Evolutionary conservation across 192 early-diverging fungal genomes (phyloP).

Genomic region (Coemansia umbellata): DNA sequence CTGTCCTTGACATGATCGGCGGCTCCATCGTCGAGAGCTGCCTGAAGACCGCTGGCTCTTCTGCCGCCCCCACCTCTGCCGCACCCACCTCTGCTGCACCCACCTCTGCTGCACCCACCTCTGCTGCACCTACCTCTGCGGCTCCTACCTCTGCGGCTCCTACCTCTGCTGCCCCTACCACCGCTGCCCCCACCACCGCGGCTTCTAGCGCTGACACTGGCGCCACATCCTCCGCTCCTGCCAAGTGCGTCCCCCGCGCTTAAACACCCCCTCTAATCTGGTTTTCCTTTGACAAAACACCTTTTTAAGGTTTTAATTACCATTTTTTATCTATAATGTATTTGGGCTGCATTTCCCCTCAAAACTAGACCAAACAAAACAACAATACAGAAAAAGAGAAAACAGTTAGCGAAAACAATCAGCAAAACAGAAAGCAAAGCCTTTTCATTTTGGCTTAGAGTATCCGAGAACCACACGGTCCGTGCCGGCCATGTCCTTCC

Average conservation of each 20-base stretch:
- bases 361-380: too few relatives aligned
- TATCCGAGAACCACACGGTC: conserved; percentile 64
- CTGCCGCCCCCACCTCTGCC: not conserved
- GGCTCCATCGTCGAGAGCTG: conserved; percentile 24
- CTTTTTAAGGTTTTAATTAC: not conserved
- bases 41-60: conserved; percentile 24
- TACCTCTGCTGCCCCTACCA: conserved; percentile 1
- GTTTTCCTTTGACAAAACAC: not conserved
- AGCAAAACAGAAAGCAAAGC: too few relatives aligned
- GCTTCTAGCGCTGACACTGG: not conserved
- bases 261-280: not conserved
- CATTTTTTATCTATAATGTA: not conserved
- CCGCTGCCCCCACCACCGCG: conserved; percentile 2
- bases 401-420: too few relatives aligned
- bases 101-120: not conserved
- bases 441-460: conserved; percentile 3
- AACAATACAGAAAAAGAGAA: too few relatives aligned
- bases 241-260: conserved; percentile 31
- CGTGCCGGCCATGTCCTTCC: conserved; percentile 74
- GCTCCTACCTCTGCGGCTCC: conserved; percentile 4
- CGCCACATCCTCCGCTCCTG: conserved; percentile 10
- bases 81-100: not conserved
- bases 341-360: too few relatives aligned
- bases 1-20: conserved; percentile 25
- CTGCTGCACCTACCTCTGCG: not conserved